Percentiles rank a stretch among this genome's conserved stretches.
Conservation (phyloP, 108 stramenopile species). For the Parietichytrium sp. region DNA sequence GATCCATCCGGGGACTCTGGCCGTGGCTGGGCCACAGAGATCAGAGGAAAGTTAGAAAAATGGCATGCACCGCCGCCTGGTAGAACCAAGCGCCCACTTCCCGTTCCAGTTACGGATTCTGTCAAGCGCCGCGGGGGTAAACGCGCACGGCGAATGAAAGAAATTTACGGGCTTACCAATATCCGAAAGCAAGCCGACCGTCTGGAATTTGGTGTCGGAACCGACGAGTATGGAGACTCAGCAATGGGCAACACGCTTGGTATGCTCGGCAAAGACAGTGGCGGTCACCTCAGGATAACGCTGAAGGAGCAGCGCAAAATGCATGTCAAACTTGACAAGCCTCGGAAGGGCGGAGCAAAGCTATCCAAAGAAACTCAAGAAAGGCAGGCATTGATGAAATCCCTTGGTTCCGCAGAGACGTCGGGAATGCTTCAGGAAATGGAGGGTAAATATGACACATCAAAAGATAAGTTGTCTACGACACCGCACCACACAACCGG, state of each 20-base stretch:
- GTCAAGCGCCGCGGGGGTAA: constrained; percentile 90
- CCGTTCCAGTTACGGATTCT: constrained; percentile 77
- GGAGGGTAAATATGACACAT: no score
- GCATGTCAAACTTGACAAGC: no score
- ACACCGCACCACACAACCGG: no score
- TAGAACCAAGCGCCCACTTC: constrained; percentile 83
- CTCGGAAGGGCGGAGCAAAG: no score
- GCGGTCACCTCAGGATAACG: constrained; percentile 64
- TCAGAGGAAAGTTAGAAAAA: constrained; percentile 77
- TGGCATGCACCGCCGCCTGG: constrained; percentile 88
- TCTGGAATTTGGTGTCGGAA: constrained; percentile 71
- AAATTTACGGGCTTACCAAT: constrained; percentile 87
- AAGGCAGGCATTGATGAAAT: no score
- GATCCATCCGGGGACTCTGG: constrained; percentile 33
- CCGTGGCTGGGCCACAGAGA: constrained; percentile 41
- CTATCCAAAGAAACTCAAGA: no score
- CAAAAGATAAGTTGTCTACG: no score
- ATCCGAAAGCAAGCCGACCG: constrained; percentile 87
- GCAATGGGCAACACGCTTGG: constrained; percentile 88
- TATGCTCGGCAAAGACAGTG: constrained; percentile 73
- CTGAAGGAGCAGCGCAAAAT: constrained; percentile 66
- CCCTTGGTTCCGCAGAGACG: no score
- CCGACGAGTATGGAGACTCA: constrained; percentile 89
- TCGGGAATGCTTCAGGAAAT: no score
- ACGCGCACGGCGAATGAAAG: constrained; percentile 82